phyloP scores from a whole-genome alignment of 805 yeast species.

The Saturnispora serradocipensis region DNA sequence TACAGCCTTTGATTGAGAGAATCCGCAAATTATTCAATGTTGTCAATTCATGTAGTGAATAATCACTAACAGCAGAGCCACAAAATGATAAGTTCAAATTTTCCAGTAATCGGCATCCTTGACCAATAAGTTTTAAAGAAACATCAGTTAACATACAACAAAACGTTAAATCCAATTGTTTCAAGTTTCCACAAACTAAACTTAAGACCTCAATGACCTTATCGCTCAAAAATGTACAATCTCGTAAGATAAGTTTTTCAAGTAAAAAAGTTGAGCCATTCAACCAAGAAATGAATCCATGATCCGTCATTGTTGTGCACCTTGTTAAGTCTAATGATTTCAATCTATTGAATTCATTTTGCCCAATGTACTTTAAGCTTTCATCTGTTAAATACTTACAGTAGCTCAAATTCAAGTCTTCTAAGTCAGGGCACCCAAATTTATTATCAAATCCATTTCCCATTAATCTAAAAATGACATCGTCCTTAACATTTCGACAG shows the following conservation, averaged over 20 bases:
- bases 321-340: slow-evolving; percentile 55
- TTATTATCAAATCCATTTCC: slow-evolving; percentile 35
- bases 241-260: slow-evolving; percentile 46
- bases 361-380: slow-evolving; percentile 53
- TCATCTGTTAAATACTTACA: slow-evolving; percentile 69
- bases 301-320: slow-evolving; percentile 71
- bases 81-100: slow-evolving; percentile 59
- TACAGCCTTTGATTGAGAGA: slow-evolving; percentile 56
- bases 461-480: slow-evolving; percentile 58
- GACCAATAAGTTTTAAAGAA: slow-evolving; percentile 54
- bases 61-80: slow-evolving; percentile 73
- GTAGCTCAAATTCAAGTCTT: slow-evolving; percentile 51
- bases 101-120: slow-evolving; percentile 52
- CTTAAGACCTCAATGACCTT: slow-evolving; percentile 53
- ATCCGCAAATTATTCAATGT: slow-evolving; percentile 41
- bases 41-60: slow-evolving; percentile 52
- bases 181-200: slow-evolving; percentile 49
- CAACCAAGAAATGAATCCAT: slow-evolving; percentile 62
- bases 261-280: slow-evolving; percentile 45
- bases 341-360: slow-evolving; percentile 41
- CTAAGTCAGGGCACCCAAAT: slow-evolving; percentile 51
- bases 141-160: slow-evolving; percentile 69
- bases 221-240: slow-evolving; percentile 68
- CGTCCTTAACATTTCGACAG: slow-evolving; percentile 66
- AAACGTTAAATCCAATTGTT: slow-evolving; percentile 53